Percentiles rank a stretch among this genome's conserved stretches.
Evolutionary conservation across 441 rosid species (phyloP).

Genomic region (Hura crepitans): DNA sequence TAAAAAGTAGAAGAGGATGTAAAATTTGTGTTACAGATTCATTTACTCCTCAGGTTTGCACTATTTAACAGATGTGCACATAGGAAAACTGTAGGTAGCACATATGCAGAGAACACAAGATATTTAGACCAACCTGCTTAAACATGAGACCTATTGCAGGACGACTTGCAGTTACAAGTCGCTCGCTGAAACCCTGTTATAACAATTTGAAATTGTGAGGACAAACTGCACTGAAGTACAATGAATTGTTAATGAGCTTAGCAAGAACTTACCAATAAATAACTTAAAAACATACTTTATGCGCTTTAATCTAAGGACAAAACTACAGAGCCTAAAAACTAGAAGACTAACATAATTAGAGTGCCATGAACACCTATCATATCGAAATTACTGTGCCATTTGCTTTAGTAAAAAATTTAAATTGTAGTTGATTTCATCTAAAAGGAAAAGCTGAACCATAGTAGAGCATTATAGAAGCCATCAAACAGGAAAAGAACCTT

Average conservation of each 20-base stretch:
- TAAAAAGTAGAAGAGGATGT: background rate
- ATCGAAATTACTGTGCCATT: background rate
- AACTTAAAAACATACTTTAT: constrained; percentile 1
- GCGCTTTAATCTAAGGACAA: background rate
- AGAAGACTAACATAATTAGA: background rate
- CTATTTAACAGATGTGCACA: background rate
- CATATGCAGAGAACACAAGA: background rate
- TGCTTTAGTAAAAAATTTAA: background rate
- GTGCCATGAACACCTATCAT: background rate
- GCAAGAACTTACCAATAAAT: background rate
- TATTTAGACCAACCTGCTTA: constrained; percentile 61
- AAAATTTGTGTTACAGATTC: background rate
- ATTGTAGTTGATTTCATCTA: background rate
- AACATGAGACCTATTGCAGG: constrained; percentile 89
- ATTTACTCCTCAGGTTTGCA: background rate
- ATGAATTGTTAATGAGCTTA: background rate
- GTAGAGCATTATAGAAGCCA: constrained; percentile 12
- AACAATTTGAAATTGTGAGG: constrained; percentile 27
- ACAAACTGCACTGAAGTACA: constrained; percentile 16
- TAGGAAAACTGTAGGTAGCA: background rate
- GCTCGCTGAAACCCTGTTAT: constrained; percentile 83
- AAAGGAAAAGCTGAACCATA: constrained; percentile 1
- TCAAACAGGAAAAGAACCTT: constrained; percentile 54
- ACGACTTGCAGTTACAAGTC: constrained; percentile 76
- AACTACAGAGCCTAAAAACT: background rate